phyloP scores from a whole-genome alignment of 1,284 basidiomycete genomes.

The Meira miltonrushii region DNA sequence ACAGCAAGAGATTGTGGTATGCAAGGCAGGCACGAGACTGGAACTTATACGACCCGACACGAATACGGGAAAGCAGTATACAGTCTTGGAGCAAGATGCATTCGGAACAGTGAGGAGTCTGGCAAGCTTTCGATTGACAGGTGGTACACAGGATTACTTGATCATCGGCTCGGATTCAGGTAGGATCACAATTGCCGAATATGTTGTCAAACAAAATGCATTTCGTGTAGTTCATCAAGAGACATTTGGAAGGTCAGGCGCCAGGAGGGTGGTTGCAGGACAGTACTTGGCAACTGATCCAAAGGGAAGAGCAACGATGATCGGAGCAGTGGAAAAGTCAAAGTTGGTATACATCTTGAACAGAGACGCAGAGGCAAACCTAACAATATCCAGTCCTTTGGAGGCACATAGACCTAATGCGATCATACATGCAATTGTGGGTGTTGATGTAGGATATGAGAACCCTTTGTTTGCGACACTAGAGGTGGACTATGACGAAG shows the following conservation, averaged over 20 bases:
- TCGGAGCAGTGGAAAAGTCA: slow-evolving; percentile 48
- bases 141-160: slow-evolving; percentile 43
- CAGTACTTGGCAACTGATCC: slow-evolving; percentile 51
- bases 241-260: slow-evolving; percentile 49
- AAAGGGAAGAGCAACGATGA: slow-evolving; percentile 49
- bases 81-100: slow-evolving; percentile 33
- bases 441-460: slow-evolving; percentile 51
- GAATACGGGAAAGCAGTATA: slow-evolving; percentile 31
- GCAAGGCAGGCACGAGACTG: slow-evolving; percentile 32
- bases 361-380: slow-evolving; percentile 47
- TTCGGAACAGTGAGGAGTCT: slow-evolving; percentile 48
- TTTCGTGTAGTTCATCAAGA: slow-evolving; percentile 47
- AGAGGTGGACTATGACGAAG: slow-evolving; percentile 50
- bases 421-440: slow-evolving; percentile 47
- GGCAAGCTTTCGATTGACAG: slow-evolving; percentile 44
- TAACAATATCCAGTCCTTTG: slow-evolving; percentile 50
- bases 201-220: slow-evolving; percentile 29
- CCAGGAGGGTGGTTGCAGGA: slow-evolving; percentile 46
- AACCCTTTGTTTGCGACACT: slow-evolving; percentile 50
- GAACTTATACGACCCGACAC: slow-evolving; percentile 46
- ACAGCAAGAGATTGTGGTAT: slow-evolving; percentile 48
- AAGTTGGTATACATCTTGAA: slow-evolving; percentile 52
- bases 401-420: slow-evolving; percentile 45
- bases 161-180: slow-evolving; percentile 50
- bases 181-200: slow-evolving; percentile 48